Conservation (phyloP, 148 eudicot species). For the Heliamphora exappendiculata region DNA sequence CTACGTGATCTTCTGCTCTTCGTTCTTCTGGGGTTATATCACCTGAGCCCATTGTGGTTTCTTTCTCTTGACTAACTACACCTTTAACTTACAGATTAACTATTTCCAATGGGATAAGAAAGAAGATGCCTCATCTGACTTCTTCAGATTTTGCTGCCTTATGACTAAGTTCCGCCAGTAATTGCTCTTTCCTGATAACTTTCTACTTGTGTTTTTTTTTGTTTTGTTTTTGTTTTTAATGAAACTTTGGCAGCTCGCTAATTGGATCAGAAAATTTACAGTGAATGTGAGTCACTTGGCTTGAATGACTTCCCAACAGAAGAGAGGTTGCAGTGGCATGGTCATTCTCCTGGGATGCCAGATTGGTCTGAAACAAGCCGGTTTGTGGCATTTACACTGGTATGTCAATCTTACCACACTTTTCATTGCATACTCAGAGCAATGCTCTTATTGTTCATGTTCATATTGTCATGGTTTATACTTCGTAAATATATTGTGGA, state of each 20-base stretch:
- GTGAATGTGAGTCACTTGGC: constrained; percentile 91
- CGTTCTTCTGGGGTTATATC: constrained; percentile 6
- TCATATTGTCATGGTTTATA: not conserved
- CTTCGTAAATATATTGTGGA: too few species aligned
- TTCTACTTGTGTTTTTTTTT: constrained; percentile 1
- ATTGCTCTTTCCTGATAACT: constrained; percentile 11
- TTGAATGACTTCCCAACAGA: constrained; percentile 85
- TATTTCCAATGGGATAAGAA: constrained; percentile 93
- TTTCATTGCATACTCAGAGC: not conserved
- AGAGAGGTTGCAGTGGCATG: constrained; percentile 96
- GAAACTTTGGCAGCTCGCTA: not conserved
- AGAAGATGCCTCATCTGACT: constrained; percentile 67
- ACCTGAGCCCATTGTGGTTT: not conserved
- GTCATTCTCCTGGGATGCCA: constrained; percentile 60
- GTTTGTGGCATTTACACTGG: constrained; percentile 89
- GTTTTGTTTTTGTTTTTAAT: too few species aligned
- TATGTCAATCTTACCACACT: constrained; percentile 20
- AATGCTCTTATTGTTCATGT: not conserved
- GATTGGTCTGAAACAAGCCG: constrained; percentile 93
- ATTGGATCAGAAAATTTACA: constrained; percentile 20
- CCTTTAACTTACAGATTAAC: constrained; percentile 60
- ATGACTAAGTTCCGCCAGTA: constrained; percentile 79
- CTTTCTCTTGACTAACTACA: constrained; percentile 19
- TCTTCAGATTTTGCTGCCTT: constrained; percentile 79
- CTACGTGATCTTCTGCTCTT: constrained; percentile 37